Percentiles rank a stretch among this genome's conserved stretches.
Conservation (phyloP, 768 basidiomycete species). For the Tubosaeta brunneosetosa region DNA sequence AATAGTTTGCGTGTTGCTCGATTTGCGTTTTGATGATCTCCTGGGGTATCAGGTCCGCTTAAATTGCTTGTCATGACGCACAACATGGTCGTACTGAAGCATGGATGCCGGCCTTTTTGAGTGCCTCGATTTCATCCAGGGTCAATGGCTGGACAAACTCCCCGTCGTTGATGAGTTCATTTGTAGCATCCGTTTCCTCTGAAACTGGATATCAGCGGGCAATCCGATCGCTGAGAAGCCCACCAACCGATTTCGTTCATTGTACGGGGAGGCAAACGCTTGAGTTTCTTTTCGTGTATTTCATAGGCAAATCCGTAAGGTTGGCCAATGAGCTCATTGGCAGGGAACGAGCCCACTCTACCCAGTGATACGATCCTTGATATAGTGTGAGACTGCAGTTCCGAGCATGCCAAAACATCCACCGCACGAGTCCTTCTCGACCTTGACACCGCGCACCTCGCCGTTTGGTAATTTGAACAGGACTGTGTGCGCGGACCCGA, state of each 20-base stretch:
- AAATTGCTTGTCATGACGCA: neutral
- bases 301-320: constrained; percentile 90
- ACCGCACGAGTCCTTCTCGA: constrained; percentile 68
- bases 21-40: constrained; percentile 96
- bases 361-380: constrained; percentile 70
- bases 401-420: neutral
- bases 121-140: constrained; percentile 72
- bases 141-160: constrained; percentile 81
- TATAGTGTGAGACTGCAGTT: constrained; percentile 1
- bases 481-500: constrained; percentile 71
- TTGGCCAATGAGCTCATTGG: constrained; percentile 72
- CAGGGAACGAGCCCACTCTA: constrained; percentile 79
- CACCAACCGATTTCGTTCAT: constrained; percentile 74
- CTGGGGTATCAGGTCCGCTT: constrained; percentile 37
- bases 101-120: constrained; percentile 80
- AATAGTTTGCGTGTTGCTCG: constrained; percentile 86
- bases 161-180: constrained; percentile 90
- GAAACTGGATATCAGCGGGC: constrained; percentile 4
- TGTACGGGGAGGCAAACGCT: constrained; percentile 53
- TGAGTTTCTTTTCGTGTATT: constrained; percentile 67
- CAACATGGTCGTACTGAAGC: constrained; percentile 52
- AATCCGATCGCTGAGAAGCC: neutral
- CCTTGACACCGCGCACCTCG: constrained; percentile 68
- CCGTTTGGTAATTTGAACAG: constrained; percentile 77
- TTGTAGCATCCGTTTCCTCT: constrained; percentile 98